phyloP scores from a whole-genome alignment of 2,329 filamentous ascomycete species.

The Phaeosphaeriaceae sp. region DNA sequence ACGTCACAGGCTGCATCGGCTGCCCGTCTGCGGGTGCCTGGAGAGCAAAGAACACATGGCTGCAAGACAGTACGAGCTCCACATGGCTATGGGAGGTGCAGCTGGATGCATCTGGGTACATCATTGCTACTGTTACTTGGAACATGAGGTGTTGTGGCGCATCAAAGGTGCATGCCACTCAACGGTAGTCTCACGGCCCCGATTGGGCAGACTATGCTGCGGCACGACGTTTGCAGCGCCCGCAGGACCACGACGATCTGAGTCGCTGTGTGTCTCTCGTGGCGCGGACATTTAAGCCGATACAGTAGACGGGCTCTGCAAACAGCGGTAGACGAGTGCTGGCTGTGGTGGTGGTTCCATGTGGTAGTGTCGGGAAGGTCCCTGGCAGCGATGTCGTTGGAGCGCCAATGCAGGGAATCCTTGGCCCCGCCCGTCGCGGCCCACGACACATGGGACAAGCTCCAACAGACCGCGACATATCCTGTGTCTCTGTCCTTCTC shows the following conservation, averaged over 20 bases:
- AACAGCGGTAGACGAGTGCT: neutral
- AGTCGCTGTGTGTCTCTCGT: neutral
- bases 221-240: neutral
- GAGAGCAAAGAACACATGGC: neutral
- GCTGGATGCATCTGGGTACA: neutral
- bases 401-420: neutral
- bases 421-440: neutral
- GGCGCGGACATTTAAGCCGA: too few relatives aligned
- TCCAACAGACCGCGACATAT: neutral
- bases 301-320: neutral
- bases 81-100: neutral
- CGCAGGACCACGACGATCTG: neutral
- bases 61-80: neutral
- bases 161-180: neutral
- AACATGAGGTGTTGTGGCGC: neutral
- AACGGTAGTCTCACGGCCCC: neutral
- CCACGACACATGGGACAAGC: neutral
- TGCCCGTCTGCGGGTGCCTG: neutral
- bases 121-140: neutral
- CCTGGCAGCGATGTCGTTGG: neutral
- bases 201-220: neutral
- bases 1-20: conserved; percentile 25
- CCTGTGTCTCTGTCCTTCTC: neutral
- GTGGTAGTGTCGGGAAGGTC: neutral
- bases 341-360: neutral